Evolutionary conservation across 2,329 filamentous ascomycete genomes (phyloP), one percentile per base, ranked within the genome.

Genomic region (Fusarium paranaense): DNA sequence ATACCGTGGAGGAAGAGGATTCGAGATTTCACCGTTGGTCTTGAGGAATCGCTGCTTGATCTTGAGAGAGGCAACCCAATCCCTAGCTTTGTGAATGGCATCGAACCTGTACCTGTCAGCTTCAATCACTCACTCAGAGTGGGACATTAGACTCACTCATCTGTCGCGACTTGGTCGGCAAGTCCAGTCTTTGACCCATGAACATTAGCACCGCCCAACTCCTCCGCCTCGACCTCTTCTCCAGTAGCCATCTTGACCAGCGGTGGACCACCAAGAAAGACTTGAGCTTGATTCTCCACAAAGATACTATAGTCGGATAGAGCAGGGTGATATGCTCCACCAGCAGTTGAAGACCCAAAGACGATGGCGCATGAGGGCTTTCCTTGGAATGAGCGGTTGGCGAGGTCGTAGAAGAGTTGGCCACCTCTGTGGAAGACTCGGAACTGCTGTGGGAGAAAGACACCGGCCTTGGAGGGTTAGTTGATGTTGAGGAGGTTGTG

Each of bases 301-400:
- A 58, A 58, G 20, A 58, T 58, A 22, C 33, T 58, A 3, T 58
- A 58, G 22, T 58, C 56, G 16, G 56, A 58, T 1, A 58, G 22
- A 2, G 56, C 56, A 18, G 56, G 56, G 22, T 58, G 56, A 40
- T 58, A 58, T 0, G 56, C 56, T 38, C 56, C 56, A 6, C 56
- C 56, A 16, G 56, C 56, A 13, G 56, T 58, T 4, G 56, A 58
- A 1, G 56, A 58, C 1, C 56, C 56, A 27, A 58, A 86, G 1
- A 86, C 84, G 8, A 86, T 80, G 1, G 84, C 83, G 65, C 85
- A 86, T 4, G 83, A 84, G 1, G 83, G 79, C 59, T 82, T 78
- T 11, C 83, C 81, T 22, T 83, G 77, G 42, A 80, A 76, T 1
- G 79, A 82, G 11, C 84, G 81, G 4, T 83, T 67, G 0, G 84